These are phyloP conservation scores for Biscogniauxia sp. DNA, from an alignment of 2,329 filamentous ascomycete species.

Conservation along the genomic window DNA sequence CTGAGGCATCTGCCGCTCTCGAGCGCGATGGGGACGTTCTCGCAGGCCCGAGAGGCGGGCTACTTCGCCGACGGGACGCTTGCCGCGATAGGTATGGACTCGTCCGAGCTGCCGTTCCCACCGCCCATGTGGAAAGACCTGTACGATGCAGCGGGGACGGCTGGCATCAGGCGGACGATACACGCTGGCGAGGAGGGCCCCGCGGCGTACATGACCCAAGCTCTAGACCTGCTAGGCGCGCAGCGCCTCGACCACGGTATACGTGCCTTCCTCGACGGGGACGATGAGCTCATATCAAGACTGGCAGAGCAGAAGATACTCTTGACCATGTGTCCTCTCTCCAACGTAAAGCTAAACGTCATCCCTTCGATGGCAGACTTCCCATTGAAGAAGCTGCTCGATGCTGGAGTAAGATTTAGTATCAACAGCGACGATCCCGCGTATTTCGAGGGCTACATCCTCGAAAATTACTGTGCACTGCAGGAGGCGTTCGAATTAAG, in stretches of 20 bases:
- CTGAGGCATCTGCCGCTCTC: slow-evolving; percentile 65
- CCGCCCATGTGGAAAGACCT: slow-evolving; percentile 61
- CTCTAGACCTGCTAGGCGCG: slow-evolving; percentile 60
- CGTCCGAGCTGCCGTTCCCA: slow-evolving; percentile 56
- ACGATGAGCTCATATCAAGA: slow-evolving; percentile 55
- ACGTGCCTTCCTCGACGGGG: slow-evolving; percentile 51
- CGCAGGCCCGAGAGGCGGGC: slow-evolving; percentile 38
- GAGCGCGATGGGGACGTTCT: slow-evolving; percentile 50
- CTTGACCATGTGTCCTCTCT: slow-evolving; percentile 70
- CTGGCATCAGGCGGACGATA: slow-evolving; percentile 62
- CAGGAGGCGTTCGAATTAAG: slow-evolving; percentile 67
- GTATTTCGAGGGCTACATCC: slow-evolving; percentile 73
- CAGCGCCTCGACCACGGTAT: slow-evolving; percentile 75
- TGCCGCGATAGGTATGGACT: slow-evolving; percentile 65
- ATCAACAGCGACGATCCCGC: slow-evolving; percentile 75
- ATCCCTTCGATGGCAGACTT: slow-evolving; percentile 52
- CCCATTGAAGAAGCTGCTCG: slow-evolving; percentile 62
- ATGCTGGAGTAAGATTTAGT: slow-evolving; percentile 63
- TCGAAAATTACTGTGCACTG: slow-evolving; percentile 73
- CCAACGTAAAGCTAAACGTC: slow-evolving; percentile 65
- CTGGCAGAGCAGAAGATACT: slow-evolving; percentile 58
- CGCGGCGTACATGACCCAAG: slow-evolving; percentile 60
- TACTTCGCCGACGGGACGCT: slow-evolving; percentile 53
- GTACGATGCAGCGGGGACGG: slow-evolving; percentile 52
- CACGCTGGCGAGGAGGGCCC: slow-evolving; percentile 77